A percentile compares a stretch with the other conserved stretches of the same genome.
phyloP scores from a whole-genome alignment of 768 basidiomycete genomes.

The Chlorophyllum brunneum region DNA sequence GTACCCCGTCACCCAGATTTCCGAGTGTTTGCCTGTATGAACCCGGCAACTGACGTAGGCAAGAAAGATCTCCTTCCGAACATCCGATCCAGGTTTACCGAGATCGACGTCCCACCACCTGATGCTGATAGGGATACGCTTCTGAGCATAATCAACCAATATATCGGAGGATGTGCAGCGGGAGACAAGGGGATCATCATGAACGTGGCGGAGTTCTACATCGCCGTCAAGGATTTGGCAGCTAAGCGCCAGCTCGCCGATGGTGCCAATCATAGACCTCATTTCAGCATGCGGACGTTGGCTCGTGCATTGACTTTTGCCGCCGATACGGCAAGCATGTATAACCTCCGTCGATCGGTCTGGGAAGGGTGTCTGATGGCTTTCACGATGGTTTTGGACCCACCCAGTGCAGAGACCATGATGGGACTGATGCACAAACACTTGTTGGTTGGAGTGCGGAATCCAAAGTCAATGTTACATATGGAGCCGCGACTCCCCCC shows the following conservation, averaged over 20 bases:
- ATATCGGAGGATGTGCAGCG: conserved; percentile 79
- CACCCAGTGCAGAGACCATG: conserved; percentile 62
- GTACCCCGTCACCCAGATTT: conserved; percentile 93
- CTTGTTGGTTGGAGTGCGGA: conserved; percentile 75
- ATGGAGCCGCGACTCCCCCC: conserved; percentile 64
- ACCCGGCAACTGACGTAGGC: conserved; percentile 97
- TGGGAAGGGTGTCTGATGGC: conserved; percentile 99
- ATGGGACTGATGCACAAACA: conserved; percentile 69
- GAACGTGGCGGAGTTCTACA: conserved; percentile 91
- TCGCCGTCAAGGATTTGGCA: conserved; percentile 71
- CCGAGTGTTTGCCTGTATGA: conserved; percentile 98
- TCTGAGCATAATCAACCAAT: conserved; percentile 81
- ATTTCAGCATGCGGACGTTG: conserved; percentile 97
- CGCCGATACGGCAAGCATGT: conserved; percentile 70
- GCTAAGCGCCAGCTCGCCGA: conserved; percentile 81
- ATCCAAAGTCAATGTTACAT: conserved; percentile 68
- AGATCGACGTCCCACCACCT: conserved; percentile 92
- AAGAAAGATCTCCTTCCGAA: conserved; percentile 95
- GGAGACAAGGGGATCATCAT: conserved; percentile 85
- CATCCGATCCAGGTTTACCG: conserved; percentile 89
- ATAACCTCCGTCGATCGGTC: conserved; percentile 78
- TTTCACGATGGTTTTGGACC: conserved; percentile 93
- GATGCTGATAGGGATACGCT: conserved; percentile 91
- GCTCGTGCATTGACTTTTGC: conserved; percentile 89
- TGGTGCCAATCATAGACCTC: conserved; percentile 87